Evolutionary conservation across 1,284 basidiomycete genomes (phyloP), one percentile per base, ranked within the genome.

Genomic region (Kwoniella shivajii): DNA sequence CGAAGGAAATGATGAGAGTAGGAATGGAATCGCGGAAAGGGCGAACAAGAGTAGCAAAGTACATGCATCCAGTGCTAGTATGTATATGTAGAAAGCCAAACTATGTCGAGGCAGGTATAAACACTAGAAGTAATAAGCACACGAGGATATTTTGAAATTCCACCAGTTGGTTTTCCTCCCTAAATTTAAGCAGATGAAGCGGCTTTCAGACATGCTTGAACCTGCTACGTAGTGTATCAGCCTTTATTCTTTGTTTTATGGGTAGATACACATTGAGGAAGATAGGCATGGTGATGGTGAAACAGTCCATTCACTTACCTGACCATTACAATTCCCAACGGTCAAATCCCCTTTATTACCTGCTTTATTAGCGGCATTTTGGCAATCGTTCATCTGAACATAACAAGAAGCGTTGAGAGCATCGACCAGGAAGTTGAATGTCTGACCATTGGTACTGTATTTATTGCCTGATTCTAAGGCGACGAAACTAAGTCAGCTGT

Each of bases 351-450:
- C 59, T 29, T 50, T 56, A 56, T 66, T 69, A 26, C 65, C 65
- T 26, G 57, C 48, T 27, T 41, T 45, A 57, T 67, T 69, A 33
- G 67, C 67, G 6, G 62, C 57, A 36, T 57, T 59, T 52, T 69
- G 67, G 46, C 67, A 69, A 18, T 37, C 36, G 57, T 67, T 56
- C 65, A 68, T 61, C 66, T 72, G 69, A 20, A 43, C 50, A 55
- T 72, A 65, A 61, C 69, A 72, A 22, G 52, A 57, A 24, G 62
- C 59, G 31, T 62, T 56, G 31, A 69, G 60, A 0, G 68, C 68
- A 37, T 69, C 69, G 30, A 53, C 43, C 49, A 64, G 45, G 57
- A 62, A 65, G 63, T 69, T 69, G 65, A 62, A 71, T 14, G 30
- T 50, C 41, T 63, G 41, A 6, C 50, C 54, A 27, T 18, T 34